A percentile compares a stretch with the other conserved stretches of the same genome.
phyloP scores from a whole-genome alignment of 2,329 filamentous ascomycete genomes.

The Apiospora pterosperma region DNA sequence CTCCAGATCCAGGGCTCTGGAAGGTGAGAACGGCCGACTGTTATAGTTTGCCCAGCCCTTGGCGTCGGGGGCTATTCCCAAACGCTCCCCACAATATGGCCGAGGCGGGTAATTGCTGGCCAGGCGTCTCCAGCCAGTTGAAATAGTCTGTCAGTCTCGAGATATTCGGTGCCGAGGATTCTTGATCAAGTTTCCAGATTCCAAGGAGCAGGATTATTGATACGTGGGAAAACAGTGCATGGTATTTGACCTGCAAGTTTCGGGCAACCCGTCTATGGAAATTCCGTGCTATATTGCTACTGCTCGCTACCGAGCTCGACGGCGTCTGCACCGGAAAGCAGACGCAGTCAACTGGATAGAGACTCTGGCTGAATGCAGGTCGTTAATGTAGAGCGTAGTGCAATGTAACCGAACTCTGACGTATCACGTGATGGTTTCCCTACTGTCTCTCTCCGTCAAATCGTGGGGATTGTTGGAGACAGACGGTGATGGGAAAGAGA shows the following conservation, averaged over 20 bases:
- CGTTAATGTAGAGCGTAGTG: not conserved
- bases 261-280: not conserved
- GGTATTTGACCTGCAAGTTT: not conserved
- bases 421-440: not conserved
- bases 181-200: no score
- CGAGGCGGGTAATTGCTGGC: not conserved
- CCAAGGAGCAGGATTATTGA: no score
- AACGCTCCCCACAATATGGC: not conserved
- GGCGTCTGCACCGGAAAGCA: not conserved
- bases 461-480: conserved; percentile 1
- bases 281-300: not conserved
- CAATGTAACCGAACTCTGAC: not conserved
- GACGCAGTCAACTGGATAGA: not conserved
- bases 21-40: not conserved
- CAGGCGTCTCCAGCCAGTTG: not conserved
- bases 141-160: not conserved
- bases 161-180: no score
- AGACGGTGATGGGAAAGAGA: not conserved
- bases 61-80: not conserved
- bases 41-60: not conserved
- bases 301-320: not conserved
- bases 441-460: no score
- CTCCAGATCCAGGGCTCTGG: not conserved
- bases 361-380: not conserved
- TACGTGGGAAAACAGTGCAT: no score